Evolutionary conservation across 23 red algal species (phyloP).

Genomic region (Cyanidium caldarium): DNA sequence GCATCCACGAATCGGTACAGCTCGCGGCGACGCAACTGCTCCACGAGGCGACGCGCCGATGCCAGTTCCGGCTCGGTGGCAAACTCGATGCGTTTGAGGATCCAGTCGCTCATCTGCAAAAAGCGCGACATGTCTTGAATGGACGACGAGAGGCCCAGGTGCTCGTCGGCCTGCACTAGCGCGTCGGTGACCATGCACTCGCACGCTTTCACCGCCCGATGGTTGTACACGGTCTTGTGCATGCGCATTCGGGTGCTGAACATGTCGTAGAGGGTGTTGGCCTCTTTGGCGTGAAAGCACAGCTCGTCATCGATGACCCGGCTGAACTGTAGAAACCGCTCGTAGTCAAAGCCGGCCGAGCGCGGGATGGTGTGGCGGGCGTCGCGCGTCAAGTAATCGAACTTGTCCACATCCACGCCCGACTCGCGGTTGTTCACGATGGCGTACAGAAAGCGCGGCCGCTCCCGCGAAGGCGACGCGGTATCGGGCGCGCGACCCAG

Average conservation of each 20-base stretch:
- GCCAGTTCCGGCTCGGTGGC: slow-evolving; percentile 31
- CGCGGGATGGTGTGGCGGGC: slow-evolving; percentile 22
- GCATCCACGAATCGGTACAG: slow-evolving; percentile 81
- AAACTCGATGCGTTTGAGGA: slow-evolving; percentile 50
- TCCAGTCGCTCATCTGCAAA: slow-evolving; percentile 40
- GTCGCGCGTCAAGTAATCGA: slow-evolving; percentile 87
- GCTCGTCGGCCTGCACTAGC: slow-evolving; percentile 52
- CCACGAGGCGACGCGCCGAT: slow-evolving; percentile 32
- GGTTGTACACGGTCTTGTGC: slow-evolving; percentile 77
- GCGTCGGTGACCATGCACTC: slow-evolving; percentile 72
- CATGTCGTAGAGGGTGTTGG: slow-evolving; percentile 79
- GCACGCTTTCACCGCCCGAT: slow-evolving; percentile 47
- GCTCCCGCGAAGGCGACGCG: neutral
- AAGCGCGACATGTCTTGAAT: slow-evolving; percentile 44
- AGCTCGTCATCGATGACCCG: slow-evolving; percentile 51
- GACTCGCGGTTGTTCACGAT: slow-evolving; percentile 60
- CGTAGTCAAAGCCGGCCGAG: slow-evolving; percentile 68
- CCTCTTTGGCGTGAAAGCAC: slow-evolving; percentile 73
- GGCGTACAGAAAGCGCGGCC: slow-evolving; percentile 33
- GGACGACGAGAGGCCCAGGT: slow-evolving; percentile 34
- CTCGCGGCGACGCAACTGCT: slow-evolving; percentile 31
- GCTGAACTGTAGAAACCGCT: slow-evolving; percentile 53
- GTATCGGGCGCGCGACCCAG: slow-evolving; percentile 2
- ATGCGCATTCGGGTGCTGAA: slow-evolving; percentile 67
- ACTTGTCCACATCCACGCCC: slow-evolving; percentile 82